Evolutionary conservation across 2,329 filamentous ascomycete genomes (phyloP).

Genomic region (Metarhizium album): DNA sequence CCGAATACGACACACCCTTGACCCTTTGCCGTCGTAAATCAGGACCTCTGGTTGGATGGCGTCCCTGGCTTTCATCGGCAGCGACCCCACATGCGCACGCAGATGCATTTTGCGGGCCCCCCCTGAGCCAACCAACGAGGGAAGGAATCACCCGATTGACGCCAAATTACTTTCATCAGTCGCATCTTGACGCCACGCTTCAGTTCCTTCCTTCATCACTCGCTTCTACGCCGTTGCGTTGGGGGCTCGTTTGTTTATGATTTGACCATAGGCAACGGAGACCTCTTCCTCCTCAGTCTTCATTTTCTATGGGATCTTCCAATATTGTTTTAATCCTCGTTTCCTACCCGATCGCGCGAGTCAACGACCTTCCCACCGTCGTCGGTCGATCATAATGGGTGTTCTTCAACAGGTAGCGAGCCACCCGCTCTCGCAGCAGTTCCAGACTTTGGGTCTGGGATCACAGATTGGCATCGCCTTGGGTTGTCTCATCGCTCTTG

Average conservation of each 20-base stretch:
- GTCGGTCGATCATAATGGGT: slow-evolving; percentile 34
- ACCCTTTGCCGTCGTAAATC: not conserved
- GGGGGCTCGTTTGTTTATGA: not conserved
- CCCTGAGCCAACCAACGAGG: not conserved
- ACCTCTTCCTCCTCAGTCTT: too few relatives aligned
- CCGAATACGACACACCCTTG: slow-evolving; percentile 6
- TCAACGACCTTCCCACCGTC: not conserved
- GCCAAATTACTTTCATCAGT: not conserved
- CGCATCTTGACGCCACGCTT: not conserved
- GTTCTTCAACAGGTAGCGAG: slow-evolving; percentile 40
- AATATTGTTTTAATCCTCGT: too few relatives aligned
- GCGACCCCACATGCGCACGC: not conserved
- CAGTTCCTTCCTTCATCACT: not conserved
- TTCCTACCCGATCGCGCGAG: not conserved
- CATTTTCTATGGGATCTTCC: too few relatives aligned
- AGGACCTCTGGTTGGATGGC: slow-evolving; percentile 3
- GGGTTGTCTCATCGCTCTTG: slow-evolving; percentile 33
- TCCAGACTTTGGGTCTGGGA: slow-evolving; percentile 34
- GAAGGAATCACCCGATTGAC: not conserved
- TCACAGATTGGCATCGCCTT: slow-evolving; percentile 37
- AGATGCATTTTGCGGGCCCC: not conserved
- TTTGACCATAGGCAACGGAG: not conserved
- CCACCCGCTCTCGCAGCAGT: slow-evolving; percentile 38
- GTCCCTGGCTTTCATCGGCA: slow-evolving; percentile 1
- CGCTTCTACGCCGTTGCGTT: not conserved